Base-by-base conservation (phyloP, 1,139 yeast species). In the Magnusiomyces fungicola region DNA sequence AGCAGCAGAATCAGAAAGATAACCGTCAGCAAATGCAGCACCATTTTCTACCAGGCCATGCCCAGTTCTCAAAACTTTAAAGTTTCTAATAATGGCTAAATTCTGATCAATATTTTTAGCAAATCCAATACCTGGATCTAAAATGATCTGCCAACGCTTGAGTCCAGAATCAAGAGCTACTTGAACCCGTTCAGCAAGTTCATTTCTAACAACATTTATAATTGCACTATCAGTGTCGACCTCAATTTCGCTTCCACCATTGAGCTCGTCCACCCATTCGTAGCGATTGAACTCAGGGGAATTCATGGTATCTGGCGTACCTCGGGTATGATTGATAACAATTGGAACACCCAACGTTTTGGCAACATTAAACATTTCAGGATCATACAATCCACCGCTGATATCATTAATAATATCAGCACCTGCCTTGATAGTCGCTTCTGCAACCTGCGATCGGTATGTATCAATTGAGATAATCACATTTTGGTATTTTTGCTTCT, bases 61-160 rank as follows among this genome's bases (percentile, higher is more conserved):
- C 6, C 36, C 36, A n/a, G 36, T 7, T 50, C 41, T 3, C 22
- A 70, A 60, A 25, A 53, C 55, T 3, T 50, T 50, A 2, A 84
- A 74, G 50, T 80, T 72, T 52, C 80, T 76, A 27, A 92, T 72
- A 1, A 89, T 59, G 12, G 75, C 73, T 42, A 90, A 59, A 63
- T 90, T 92, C 60, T 90, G 96, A 9, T 65, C 58, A 42, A 75
- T 60, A 49, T 74, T 75, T 64, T 92, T 92, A 21, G 97, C 97
- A 68, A 92, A 92, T 1, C 98, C 98, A 48, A 92, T 69, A 1
- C 98, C 98, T 0, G 99, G 98, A 65, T 92, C 99, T 12, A 89
- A 63, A 18, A 94, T 80, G 1, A 92, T 70, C 66, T 92, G 97
- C 96, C 97, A 92, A 64, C 94, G 80, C 51, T 74, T 73, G 1